Evolutionary conservation across 176 grass and related monocot genomes (phyloP).

Genomic region (Rhynchospora tenuis): DNA sequence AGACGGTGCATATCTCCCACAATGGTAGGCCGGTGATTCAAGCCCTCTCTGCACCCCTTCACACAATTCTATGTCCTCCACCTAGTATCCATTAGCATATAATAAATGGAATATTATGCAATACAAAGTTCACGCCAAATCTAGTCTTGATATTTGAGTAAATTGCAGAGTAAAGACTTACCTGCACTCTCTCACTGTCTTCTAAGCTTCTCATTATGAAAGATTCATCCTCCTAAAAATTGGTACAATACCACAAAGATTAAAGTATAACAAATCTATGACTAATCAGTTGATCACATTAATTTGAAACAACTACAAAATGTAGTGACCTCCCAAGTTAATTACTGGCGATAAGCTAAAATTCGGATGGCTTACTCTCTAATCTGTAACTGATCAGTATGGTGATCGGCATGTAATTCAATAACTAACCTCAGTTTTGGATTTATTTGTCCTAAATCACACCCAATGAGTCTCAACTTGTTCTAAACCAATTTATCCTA

Average conservation of each 20-base stretch:
- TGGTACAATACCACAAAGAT: neutral
- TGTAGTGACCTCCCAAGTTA: neutral
- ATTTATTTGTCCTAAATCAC: neutral
- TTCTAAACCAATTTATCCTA: neutral
- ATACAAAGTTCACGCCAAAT: neutral
- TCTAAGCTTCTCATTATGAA: conserved; percentile 73
- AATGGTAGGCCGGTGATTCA: conserved; percentile 60
- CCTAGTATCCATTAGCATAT: conserved; percentile 30
- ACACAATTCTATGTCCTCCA: conserved; percentile 84
- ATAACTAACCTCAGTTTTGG: neutral
- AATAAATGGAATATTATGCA: neutral
- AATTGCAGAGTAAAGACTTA: conserved; percentile 14
- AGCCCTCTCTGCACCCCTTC: conserved; percentile 83
- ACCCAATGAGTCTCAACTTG: neutral
- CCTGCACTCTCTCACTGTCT: conserved; percentile 92
- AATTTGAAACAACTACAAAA: neutral
- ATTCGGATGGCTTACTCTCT: neutral
- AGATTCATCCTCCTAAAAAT: conserved; percentile 51
- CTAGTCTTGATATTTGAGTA: neutral
- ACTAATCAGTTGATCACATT: neutral
- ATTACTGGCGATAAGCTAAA: neutral
- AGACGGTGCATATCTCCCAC: conserved; percentile 58
- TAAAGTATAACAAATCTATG: neutral
- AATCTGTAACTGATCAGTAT: neutral
- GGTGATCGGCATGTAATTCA: neutral